Conservation (phyloP, 495 filamentous ascomycete species). For the Xylaria castorea region DNA sequence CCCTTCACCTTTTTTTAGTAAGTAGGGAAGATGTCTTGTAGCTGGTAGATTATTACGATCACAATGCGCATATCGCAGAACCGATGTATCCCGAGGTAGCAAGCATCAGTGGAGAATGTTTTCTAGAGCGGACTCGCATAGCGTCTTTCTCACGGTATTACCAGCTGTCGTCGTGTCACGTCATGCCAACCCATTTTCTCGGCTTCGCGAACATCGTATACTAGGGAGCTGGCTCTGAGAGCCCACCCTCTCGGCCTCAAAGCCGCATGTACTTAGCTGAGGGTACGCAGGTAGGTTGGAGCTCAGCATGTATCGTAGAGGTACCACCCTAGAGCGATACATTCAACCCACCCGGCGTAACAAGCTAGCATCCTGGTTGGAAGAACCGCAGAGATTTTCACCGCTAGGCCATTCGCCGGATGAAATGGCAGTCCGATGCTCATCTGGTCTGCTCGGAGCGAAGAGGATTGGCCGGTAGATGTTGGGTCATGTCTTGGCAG, state of each 20-base stretch:
- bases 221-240: background rate
- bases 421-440: conserved; percentile 20
- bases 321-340: conserved; percentile 11
- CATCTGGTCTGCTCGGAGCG: background rate
- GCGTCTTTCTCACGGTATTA: background rate
- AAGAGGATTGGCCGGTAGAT: conserved; percentile 16
- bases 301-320: conserved; percentile 7
- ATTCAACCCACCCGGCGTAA: background rate
- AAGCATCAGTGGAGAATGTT: conserved; percentile 14
- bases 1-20: background rate
- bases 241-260: conserved; percentile 1
- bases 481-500: conserved; percentile 34
- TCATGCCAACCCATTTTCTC: background rate
- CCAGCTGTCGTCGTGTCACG: background rate
- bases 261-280: background rate
- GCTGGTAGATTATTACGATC: background rate
- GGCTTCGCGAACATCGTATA: background rate
- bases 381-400: conserved; percentile 15
- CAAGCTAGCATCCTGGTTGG: background rate
- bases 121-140: background rate
- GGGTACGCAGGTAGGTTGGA: background rate
- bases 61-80: background rate
- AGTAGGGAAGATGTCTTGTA: background rate
- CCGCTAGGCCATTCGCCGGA: conserved; percentile 18
- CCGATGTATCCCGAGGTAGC: conserved; percentile 13